Evolutionary conservation across 306 rosid species (phyloP).

Genomic region (Hippophae rhamnoides): DNA sequence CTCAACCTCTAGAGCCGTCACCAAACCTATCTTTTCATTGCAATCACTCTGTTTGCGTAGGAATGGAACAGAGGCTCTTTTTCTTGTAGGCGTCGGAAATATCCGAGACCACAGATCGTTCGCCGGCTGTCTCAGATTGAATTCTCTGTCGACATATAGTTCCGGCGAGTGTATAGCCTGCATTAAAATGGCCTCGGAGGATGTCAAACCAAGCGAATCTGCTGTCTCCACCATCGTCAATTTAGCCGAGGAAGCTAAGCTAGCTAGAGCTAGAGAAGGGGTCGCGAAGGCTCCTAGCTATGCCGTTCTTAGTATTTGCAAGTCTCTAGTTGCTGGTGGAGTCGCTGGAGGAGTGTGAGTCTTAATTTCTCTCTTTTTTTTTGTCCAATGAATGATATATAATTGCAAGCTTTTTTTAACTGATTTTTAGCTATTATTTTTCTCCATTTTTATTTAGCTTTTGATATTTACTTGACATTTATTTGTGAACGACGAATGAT

Average conservation of each 20-base stretch:
- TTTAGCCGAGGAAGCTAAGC: conserved; percentile 93
- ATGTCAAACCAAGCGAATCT: conserved; percentile 68
- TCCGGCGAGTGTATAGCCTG: conserved; percentile 1
- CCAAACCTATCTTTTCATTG: background rate
- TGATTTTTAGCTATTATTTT: no score
- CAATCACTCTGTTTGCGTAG: background rate
- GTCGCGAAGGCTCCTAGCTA: conserved; percentile 59
- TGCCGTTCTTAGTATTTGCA: conserved; percentile 64
- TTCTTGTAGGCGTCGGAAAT: conserved; percentile 9
- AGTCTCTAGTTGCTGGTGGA: conserved; percentile 90
- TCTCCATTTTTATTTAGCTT: no score
- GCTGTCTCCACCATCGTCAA: conserved; percentile 78
- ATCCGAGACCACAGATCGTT: background rate
- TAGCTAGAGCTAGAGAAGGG: conserved; percentile 79
- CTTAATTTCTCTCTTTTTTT: conserved; percentile 20
- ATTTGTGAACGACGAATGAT: no score
- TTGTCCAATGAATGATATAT: background rate
- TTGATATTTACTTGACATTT: no score
- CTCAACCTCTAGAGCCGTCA: conserved; percentile 3
- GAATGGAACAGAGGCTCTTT: conserved; percentile 7
- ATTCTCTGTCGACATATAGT: conserved; percentile 15
- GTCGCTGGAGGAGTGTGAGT: conserved; percentile 99
- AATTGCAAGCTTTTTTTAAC: background rate
- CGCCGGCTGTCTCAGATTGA: conserved; percentile 16
- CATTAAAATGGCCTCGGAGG: conserved; percentile 78